Evolutionary conservation across 768 basidiomycete genomes (phyloP), one percentile per base, ranked within the genome.

Genomic region (Calocybe indica): DNA sequence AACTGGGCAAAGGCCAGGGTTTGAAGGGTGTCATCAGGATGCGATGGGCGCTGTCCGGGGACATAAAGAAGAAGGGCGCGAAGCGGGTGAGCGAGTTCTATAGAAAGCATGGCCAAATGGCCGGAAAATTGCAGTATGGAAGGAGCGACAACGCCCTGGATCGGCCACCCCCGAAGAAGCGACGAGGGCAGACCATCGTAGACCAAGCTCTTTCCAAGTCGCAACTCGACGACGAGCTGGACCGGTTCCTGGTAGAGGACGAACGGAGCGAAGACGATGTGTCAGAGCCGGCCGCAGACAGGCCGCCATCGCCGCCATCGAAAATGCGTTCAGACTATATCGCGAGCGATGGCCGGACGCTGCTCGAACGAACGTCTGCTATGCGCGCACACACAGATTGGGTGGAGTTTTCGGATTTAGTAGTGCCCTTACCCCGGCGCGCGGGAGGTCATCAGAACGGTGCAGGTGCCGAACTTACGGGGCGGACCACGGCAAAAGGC

Each of bases 31-130:
- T 62, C 5, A 73, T 92, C 36, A 70, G 69, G 46, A 84, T 92
- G 79, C 79, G 90, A 22, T 90, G 86, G 87, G 90, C 90, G 0
- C 71, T 66, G 49, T 58, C 55, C 28, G 76, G 79, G 29, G 90
- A 92, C 55, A 75, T 89, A 39, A 92, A 92, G 71, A 80, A 85
- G 69, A 78, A 73, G 43, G 87, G 85, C 1, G 86, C 90, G 3
- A 79, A 76, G 60, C 70, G 68, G 47, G 75, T 84, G 52, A 91
- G 88, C 58, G 67, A 84, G 55, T 92, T 91, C 54, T 92, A 92
- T 64, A 80, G 65, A 62, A 85, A 79, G 57, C 85, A 91, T 49
- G 90, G 88, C 12, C 58, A 56, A 46, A 59, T 61, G 30, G 83
- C 83, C 3, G 88, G 87, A 47, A 88, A 82, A 59, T 79, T 82